A percentile compares a stretch with the other conserved stretches of the same genome.
Evolutionary conservation across 2,329 filamentous ascomycete species (phyloP).

Genomic region (Moelleriella libera): DNA sequence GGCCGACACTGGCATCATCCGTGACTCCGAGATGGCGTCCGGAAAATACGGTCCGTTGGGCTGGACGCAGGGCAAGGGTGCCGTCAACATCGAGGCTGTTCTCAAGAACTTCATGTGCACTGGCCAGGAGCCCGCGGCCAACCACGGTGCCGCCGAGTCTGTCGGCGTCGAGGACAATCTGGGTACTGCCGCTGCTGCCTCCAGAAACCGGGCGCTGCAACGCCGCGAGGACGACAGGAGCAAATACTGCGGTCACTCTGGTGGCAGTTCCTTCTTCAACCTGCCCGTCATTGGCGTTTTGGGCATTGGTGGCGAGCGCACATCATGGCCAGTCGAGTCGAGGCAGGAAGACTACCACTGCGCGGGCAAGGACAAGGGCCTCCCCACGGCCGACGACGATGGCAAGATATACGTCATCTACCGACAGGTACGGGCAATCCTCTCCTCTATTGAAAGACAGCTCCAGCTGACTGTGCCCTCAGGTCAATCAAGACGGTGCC

Average conservation of each 20-base stretch:
- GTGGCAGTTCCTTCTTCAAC: conserved; percentile 10
- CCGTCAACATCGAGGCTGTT: conserved; percentile 41
- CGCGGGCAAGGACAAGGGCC: conserved; percentile 32
- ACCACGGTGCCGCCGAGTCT: conserved; percentile 20
- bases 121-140: conserved; percentile 18
- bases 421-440: conserved; percentile 25
- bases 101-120: conserved; percentile 44
- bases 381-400: conserved; percentile 46
- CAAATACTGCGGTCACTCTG: conserved; percentile 8
- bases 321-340: conserved; percentile 28
- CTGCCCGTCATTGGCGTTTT: conserved; percentile 4
- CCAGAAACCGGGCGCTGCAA: conserved; percentile 3
- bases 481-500: conserved; percentile 60
- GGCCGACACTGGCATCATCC: conserved; percentile 55
- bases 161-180: conserved; percentile 28
- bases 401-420: conserved; percentile 49
- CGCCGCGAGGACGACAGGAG: conserved; percentile 11
- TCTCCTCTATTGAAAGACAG: background rate
- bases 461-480: conserved; percentile 8
- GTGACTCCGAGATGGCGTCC: conserved; percentile 39
- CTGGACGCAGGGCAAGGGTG: conserved; percentile 43
- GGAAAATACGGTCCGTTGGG: conserved; percentile 41
- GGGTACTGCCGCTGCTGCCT: conserved; percentile 8
- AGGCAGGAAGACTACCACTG: conserved; percentile 40
- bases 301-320: conserved; percentile 13